A percentile compares a stretch with the other conserved stretches of the same genome.
Conservation (phyloP, 768 basidiomycete species). For the Phanerochaete carnosa region DNA sequence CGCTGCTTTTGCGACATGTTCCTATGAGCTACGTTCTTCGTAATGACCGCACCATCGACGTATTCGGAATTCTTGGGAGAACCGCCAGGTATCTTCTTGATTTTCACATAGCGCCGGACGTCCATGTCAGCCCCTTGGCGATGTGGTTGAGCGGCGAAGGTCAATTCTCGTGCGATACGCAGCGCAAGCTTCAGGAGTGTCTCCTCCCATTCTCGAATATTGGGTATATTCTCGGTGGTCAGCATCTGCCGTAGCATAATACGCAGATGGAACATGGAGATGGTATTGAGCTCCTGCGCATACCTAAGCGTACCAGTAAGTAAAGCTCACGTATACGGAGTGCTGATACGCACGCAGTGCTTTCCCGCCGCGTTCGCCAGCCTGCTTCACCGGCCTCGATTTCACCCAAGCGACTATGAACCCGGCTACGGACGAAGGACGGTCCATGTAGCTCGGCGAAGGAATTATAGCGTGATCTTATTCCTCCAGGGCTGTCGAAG, state of each 20-base stretch:
- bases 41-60: constrained; percentile 94
- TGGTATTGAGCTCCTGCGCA: constrained; percentile 77
- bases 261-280: constrained; percentile 87
- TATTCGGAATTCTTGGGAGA: constrained; percentile 92
- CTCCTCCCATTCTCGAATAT: constrained; percentile 86
- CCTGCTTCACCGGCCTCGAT: constrained; percentile 58
- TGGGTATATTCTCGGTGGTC: constrained; percentile 75
- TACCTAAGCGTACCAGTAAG: constrained; percentile 46
- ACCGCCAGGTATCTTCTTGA: constrained; percentile 97
- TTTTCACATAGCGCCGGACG: constrained; percentile 91
- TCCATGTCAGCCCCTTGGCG: constrained; percentile 93
- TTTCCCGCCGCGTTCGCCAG: constrained; percentile 86
- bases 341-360: constrained; percentile 68
- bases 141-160: constrained; percentile 67
- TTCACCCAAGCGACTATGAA: constrained; percentile 69
- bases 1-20: constrained; percentile 80
- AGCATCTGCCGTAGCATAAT: constrained; percentile 92
- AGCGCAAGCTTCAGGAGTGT: constrained; percentile 78
- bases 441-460: constrained; percentile 69
- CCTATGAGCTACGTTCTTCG: constrained; percentile 97
- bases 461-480: constrained; percentile 66
- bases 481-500: constrained; percentile 52
- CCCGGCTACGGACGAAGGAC: constrained; percentile 82
- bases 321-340: neutral
- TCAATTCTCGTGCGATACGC: constrained; percentile 80